Percentiles rank a stretch among this genome's conserved stretches.
These are phyloP conservation scores for Solanum arcanum DNA, from an alignment of 257 asterid species.

Conservation along the genomic window DNA sequence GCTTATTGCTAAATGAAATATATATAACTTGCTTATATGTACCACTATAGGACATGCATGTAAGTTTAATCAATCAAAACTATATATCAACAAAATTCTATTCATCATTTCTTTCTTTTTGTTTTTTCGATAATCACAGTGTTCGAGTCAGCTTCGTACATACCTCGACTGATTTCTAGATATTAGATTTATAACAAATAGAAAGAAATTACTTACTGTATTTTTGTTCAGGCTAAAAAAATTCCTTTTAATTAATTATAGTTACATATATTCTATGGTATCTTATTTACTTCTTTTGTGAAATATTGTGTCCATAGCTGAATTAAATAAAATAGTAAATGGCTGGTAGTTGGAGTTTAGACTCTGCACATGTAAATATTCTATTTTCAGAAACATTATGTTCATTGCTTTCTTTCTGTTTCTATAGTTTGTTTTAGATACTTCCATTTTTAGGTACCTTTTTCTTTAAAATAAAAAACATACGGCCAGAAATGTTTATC, in stretches of 20 bases:
- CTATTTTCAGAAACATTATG: background rate
- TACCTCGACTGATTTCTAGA: background rate
- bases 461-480: background rate
- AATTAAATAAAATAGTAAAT: background rate
- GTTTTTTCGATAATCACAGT: background rate
- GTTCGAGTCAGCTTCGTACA: background rate
- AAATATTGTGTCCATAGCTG: background rate
- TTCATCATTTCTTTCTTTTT: background rate
- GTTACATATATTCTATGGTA: too few relatives aligned
- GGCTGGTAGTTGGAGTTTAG: background rate
- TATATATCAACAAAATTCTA: background rate
- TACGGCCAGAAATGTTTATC: too few relatives aligned
- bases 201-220: background rate
- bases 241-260: background rate
- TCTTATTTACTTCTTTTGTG: background rate
- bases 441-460: background rate
- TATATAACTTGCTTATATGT: background rate
- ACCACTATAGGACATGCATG: background rate
- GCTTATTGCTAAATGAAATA: background rate
- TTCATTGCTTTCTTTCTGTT: background rate
- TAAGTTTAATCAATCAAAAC: background rate
- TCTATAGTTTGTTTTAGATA: background rate
- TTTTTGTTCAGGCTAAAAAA: fast-evolving
- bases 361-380: background rate
- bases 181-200: background rate